These are phyloP conservation scores for Coemansia sp. DNA, from an alignment of 192 early-diverging fungal genomes.

Conservation along the genomic window DNA sequence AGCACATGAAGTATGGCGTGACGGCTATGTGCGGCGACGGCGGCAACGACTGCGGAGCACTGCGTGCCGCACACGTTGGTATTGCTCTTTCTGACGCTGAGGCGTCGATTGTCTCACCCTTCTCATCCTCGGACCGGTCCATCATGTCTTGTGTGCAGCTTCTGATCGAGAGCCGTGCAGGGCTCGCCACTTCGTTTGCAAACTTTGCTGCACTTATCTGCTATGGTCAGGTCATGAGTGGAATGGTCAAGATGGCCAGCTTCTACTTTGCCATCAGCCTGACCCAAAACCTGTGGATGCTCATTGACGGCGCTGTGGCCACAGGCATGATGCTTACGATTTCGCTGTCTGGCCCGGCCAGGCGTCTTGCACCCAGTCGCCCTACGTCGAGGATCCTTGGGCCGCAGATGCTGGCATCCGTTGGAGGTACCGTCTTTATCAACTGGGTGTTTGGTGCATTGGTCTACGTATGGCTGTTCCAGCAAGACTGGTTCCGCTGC, in stretches of 20 bases:
- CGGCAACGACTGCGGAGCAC: constrained; percentile 80
- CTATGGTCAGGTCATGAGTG: constrained; percentile 62
- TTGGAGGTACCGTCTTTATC: constrained; percentile 61
- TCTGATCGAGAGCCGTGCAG: constrained; percentile 61
- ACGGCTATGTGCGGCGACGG: constrained; percentile 87
- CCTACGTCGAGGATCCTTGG: constrained; percentile 69
- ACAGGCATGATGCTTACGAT: constrained; percentile 56
- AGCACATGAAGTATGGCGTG: constrained; percentile 73
- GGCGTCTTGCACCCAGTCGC: constrained; percentile 45
- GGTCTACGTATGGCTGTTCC: constrained; percentile 57
- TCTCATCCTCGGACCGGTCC: constrained; percentile 64
- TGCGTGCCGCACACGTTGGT: constrained; percentile 79
- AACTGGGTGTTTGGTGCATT: constrained; percentile 52
- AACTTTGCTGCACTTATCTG: constrained; percentile 61
- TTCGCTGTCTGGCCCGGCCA: constrained; percentile 49
- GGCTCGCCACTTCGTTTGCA: constrained; percentile 66
- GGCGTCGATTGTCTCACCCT: constrained; percentile 80
- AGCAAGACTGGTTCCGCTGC: constrained; percentile 61
- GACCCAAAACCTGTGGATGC: constrained; percentile 62
- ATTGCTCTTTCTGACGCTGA: constrained; percentile 79
- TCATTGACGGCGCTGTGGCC: constrained; percentile 66
- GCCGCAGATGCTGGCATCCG: constrained; percentile 60
- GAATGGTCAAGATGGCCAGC: constrained; percentile 52
- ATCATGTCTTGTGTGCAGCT: constrained; percentile 63
- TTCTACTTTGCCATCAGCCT: constrained; percentile 66